Conservation (phyloP, 129 eudicot genomes). For the Centrapalus pauciflorus region DNA sequence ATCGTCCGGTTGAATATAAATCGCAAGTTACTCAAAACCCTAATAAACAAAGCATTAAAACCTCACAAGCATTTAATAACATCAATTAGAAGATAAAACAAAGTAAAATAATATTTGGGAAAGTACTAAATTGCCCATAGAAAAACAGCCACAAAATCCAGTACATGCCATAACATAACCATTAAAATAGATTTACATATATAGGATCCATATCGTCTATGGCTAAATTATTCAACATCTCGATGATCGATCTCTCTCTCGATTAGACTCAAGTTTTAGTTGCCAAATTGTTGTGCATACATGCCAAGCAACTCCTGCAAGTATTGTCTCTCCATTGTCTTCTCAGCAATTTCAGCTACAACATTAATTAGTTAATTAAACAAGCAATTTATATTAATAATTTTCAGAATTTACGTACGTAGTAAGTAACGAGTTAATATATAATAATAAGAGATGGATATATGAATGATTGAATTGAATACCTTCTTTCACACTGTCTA, state of each 20-base stretch:
- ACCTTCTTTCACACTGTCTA: slow-evolving; percentile 5
- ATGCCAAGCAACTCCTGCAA: neutral
- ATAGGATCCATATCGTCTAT: neutral
- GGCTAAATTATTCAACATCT: neutral
- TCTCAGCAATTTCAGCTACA: slow-evolving; percentile 12
- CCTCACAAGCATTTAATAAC: too few species aligned
- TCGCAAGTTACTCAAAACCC: too few species aligned
- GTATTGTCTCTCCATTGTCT: neutral
- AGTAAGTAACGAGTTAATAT: neutral
- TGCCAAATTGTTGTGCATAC: neutral
- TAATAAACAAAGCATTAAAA: too few species aligned
- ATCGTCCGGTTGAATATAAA: too few species aligned
- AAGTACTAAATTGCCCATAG: too few species aligned
- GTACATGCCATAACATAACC: neutral
- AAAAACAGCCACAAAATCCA: too few species aligned
- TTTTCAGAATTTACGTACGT: neutral
- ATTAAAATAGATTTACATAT: neutral
- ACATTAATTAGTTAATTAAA: neutral
- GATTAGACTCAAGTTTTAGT: neutral
- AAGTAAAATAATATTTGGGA: too few species aligned
- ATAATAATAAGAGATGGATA: neutral
- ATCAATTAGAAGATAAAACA: too few species aligned
- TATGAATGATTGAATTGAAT: neutral
- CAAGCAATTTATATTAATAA: neutral
- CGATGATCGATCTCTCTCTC: neutral